Base-by-base conservation (phyloP, 306 rosid genomes). In the Arachis hypogaea region DNA sequence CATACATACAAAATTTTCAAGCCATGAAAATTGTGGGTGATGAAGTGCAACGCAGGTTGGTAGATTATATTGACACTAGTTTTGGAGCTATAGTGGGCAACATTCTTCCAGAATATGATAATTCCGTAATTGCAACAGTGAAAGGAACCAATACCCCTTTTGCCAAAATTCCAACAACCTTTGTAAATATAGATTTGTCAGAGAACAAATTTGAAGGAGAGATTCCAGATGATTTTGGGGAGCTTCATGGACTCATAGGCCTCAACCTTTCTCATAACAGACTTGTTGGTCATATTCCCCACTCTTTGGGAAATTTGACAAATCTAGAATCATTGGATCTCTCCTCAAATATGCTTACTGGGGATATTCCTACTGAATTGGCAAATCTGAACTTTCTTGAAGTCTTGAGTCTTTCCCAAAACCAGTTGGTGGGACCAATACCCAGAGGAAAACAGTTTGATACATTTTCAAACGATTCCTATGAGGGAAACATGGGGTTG, bases 401-500 rank as follows among this genome's bases (percentile, higher is more conserved):
- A 9, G 0, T 40, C 4, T 22, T 86, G 60, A 51, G 72, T n/a
- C 83, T 86, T 30, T 86, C 84, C 0, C 7, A 66, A 0, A 83
- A 83, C 67, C 22, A 30, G 9, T 75, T 86, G 1, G 65, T 2
- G 2, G 85, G 85, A 44, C 40, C 7, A 5, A 81, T 86, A 40
- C 87, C 90, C 16, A 47, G 11, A 22, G 83, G 89, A 9, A 59
- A 57, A 0, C 87, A 86, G 14, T 83, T 86, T 18, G 4, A 56
- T 11, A 83, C 85, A 29, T 86, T 86, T 56, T 3, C 30, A 3
- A 75, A 44, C 2, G 65, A 59, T 3, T 83, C 90, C 1, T 86
- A 74, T 8, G 11, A 43, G 4, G 87, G 71, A 46, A 86, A 86
- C 64, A 18, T 0, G 4, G 76, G 41, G 3, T 28, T 86, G 6